Percentiles rank a stretch among this genome's conserved stretches.
These are phyloP conservation scores for Globisporangium uncinulatum DNA, from an alignment of 352 stramenopile species.

Conservation along the genomic window DNA sequence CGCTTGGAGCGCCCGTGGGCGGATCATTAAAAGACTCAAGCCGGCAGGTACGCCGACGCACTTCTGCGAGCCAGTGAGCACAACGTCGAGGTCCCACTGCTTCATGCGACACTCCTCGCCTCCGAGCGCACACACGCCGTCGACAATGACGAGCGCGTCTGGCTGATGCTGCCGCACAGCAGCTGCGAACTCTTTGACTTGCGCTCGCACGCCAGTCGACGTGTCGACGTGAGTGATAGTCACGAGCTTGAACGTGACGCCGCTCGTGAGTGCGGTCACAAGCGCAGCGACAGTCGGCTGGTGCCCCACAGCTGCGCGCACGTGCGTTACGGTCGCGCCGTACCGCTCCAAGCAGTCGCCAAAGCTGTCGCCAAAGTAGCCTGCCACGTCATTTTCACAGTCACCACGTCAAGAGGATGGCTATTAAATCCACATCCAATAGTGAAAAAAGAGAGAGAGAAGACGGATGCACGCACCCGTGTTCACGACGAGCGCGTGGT, in stretches of 20 bases:
- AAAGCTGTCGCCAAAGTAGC: constrained; percentile 76
- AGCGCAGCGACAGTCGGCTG: constrained; percentile 49
- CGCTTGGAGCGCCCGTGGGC: constrained; percentile 53
- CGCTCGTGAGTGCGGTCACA: constrained; percentile 30
- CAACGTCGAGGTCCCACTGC: constrained; percentile 72
- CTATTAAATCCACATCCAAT: neutral
- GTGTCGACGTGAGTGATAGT: constrained; percentile 80
- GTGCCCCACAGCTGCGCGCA: constrained; percentile 47
- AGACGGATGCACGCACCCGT: constrained; percentile 42
- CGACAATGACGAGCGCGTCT: constrained; percentile 57
- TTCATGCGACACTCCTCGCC: constrained; percentile 79
- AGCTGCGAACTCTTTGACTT: constrained; percentile 52
- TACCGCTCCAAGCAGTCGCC: constrained; percentile 65
- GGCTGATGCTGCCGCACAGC: constrained; percentile 54
- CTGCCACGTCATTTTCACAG: constrained; percentile 13
- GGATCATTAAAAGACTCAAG: constrained; percentile 59
- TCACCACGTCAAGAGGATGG: neutral
- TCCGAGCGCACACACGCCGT: constrained; percentile 63
- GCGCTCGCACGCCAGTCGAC: constrained; percentile 60
- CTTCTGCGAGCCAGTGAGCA: constrained; percentile 78
- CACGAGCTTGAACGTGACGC: constrained; percentile 49
- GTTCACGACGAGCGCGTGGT: constrained; percentile 68
- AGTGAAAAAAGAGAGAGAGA: no score
- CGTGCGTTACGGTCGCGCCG: constrained; percentile 52
- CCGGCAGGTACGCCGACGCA: constrained; percentile 67